Conservation (phyloP, 768 basidiomycete species). For the Neoboletus magnificus region DNA sequence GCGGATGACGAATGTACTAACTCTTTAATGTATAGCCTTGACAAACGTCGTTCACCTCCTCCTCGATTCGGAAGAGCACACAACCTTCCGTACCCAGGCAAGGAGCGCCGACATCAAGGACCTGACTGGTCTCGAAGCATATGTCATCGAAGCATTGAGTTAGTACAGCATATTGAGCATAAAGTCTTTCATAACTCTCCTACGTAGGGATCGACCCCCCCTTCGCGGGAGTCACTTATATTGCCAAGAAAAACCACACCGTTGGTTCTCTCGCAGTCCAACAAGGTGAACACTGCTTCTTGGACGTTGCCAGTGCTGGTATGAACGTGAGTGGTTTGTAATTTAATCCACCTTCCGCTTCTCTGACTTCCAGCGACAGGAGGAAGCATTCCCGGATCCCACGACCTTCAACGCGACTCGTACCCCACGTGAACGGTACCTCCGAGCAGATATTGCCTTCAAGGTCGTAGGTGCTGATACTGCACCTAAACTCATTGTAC, state of each 20-base stretch:
- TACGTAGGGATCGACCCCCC: constrained; percentile 65
- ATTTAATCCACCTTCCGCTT: neutral
- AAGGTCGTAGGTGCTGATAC: constrained; percentile 51
- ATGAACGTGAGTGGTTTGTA: constrained; percentile 46
- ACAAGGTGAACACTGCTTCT: constrained; percentile 55
- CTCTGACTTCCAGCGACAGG: constrained; percentile 33
- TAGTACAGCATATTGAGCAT: constrained; percentile 27
- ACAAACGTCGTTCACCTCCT: constrained; percentile 66
- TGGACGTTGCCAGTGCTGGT: constrained; percentile 58
- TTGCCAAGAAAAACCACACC: constrained; percentile 44
- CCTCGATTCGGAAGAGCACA: constrained; percentile 47
- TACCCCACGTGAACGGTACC: constrained; percentile 39
- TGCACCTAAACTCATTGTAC: constrained; percentile 55
- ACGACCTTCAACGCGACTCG: constrained; percentile 43
- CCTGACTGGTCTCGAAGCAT: constrained; percentile 46
- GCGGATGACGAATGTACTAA: neutral
- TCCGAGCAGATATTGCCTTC: constrained; percentile 49
- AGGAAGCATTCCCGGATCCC: constrained; percentile 50
- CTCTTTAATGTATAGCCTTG: constrained; percentile 40
- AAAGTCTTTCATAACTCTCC: constrained; percentile 1
- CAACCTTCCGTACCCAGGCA: constrained; percentile 36
- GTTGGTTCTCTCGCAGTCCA: constrained; percentile 42
- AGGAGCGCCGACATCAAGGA: constrained; percentile 31
- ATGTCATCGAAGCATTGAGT: constrained; percentile 70
- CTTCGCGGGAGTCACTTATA: constrained; percentile 65